A percentile compares a stretch with the other conserved stretches of the same genome.
Evolutionary conservation across 306 rosid genomes (phyloP).

Genomic region (Prosopis cineraria): DNA sequence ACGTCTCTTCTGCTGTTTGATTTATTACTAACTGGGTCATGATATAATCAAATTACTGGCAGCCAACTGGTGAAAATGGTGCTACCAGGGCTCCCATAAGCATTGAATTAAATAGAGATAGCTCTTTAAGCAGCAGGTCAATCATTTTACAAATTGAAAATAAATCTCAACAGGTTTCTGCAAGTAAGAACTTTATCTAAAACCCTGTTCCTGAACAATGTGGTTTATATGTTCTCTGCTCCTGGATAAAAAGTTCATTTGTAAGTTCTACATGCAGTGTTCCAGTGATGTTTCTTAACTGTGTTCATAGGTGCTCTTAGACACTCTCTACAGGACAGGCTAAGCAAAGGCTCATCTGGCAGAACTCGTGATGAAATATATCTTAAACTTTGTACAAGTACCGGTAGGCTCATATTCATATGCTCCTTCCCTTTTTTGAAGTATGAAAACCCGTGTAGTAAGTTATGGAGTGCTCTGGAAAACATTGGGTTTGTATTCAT

Average conservation of each 20-base stretch:
- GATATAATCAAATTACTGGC: slow-evolving; percentile 25
- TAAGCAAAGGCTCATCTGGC: slow-evolving; percentile 83
- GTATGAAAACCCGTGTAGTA: background rate
- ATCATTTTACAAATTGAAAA: slow-evolving; percentile 89
- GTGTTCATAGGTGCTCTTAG: slow-evolving; percentile 74
- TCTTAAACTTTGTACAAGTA: slow-evolving; percentile 80
- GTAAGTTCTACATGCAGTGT: background rate
- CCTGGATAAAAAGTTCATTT: background rate
- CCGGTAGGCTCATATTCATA: slow-evolving; percentile 52
- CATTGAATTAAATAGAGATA: slow-evolving; percentile 85
- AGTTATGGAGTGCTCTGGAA: background rate
- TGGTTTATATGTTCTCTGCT: slow-evolving; percentile 7
- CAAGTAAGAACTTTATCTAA: slow-evolving; percentile 57
- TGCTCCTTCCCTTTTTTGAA: slow-evolving; percentile 1
- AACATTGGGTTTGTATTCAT: background rate
- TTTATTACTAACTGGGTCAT: background rate
- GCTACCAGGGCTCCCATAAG: slow-evolving; percentile 97
- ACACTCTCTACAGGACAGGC: slow-evolving; percentile 90
- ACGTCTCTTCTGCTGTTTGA: background rate
- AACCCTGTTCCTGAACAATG: slow-evolving; percentile 1
- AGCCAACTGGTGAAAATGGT: slow-evolving; percentile 99
- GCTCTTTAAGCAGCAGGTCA: slow-evolving; percentile 83
- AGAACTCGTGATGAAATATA: slow-evolving; percentile 83
- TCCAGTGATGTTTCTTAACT: slow-evolving; percentile 24
- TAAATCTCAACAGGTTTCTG: slow-evolving; percentile 97